Conservation (phyloP, 208 protist genomes). For the Wallacemonas collosoma region DNA sequence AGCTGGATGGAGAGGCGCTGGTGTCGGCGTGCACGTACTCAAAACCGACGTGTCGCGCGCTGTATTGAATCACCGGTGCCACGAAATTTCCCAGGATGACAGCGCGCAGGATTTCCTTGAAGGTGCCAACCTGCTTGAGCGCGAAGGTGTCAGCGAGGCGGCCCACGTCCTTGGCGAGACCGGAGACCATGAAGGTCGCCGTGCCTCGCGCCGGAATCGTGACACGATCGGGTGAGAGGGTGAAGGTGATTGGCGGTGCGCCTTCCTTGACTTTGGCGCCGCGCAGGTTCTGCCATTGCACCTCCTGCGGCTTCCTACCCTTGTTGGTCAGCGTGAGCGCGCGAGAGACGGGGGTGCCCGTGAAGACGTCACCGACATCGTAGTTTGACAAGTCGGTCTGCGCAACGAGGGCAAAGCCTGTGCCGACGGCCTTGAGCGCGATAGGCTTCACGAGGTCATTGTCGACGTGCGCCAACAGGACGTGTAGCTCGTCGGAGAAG, state of each 20-base stretch:
- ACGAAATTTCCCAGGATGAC: slow-evolving; percentile 84
- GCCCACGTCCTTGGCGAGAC: slow-evolving; percentile 46
- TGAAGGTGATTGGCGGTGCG: slow-evolving; percentile 73
- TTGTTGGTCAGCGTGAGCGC: slow-evolving; percentile 88
- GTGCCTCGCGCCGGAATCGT: slow-evolving; percentile 58
- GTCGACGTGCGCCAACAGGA: slow-evolving; percentile 59
- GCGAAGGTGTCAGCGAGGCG: slow-evolving; percentile 75
- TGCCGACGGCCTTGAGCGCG: slow-evolving; percentile 77
- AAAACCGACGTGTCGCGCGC: slow-evolving; percentile 76
- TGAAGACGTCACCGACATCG: slow-evolving; percentile 93
- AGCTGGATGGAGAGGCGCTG: background rate
- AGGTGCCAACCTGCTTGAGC: slow-evolving; percentile 80
- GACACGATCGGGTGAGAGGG: slow-evolving; percentile 74
- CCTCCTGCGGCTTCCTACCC: slow-evolving; percentile 82
- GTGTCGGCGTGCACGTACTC: slow-evolving; percentile 69
- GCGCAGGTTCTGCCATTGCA: slow-evolving; percentile 89
- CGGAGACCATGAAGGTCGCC: slow-evolving; percentile 71
- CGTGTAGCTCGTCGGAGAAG: slow-evolving; percentile 80
- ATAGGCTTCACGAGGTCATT: slow-evolving; percentile 43
- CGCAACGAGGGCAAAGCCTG: slow-evolving; percentile 90
- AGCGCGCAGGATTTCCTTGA: slow-evolving; percentile 79
- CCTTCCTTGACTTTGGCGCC: slow-evolving; percentile 69
- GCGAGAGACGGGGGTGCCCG: slow-evolving; percentile 48
- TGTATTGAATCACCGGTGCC: slow-evolving; percentile 81
- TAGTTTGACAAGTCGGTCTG: slow-evolving; percentile 42